Percentiles rank a stretch among this genome's conserved stretches.
These are phyloP conservation scores for Torulaspora microellipsoides DNA, from an alignment of 805 yeast species.

Conservation along the genomic window DNA sequence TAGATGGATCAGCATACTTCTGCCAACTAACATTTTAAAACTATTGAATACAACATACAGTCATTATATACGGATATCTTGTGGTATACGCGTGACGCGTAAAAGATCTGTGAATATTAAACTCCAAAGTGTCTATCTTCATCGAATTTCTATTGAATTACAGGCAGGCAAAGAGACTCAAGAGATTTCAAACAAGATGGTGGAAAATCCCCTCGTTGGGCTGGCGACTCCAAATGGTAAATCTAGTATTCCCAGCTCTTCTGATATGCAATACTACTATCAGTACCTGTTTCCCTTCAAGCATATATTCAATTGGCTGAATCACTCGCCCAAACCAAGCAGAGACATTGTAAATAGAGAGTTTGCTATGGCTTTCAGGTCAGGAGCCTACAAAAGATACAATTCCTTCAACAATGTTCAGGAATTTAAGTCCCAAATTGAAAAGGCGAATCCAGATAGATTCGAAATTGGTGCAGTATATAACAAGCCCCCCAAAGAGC, in stretches of 20 bases:
- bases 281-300: slow-evolving; percentile 70
- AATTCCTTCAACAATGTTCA: slow-evolving; percentile 63
- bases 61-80: no score
- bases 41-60: no score
- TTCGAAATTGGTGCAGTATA: slow-evolving; percentile 95
- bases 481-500: slow-evolving; percentile 78
- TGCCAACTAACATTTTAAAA: no score
- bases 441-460: slow-evolving; percentile 73
- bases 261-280: slow-evolving; percentile 72
- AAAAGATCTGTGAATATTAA: no score
- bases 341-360: slow-evolving; percentile 84
- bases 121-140: no score
- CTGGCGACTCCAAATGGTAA: background rate
- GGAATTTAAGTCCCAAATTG: slow-evolving; percentile 75
- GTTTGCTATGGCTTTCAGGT: slow-evolving; percentile 83
- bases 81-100: no score
- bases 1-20: no score
- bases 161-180: no score
- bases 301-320: slow-evolving; percentile 80
- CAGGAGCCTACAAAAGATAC: slow-evolving; percentile 88
- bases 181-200: background rate
- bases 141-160: no score
- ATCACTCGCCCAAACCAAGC: slow-evolving; percentile 73
- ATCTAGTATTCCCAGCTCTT: slow-evolving; percentile 31
- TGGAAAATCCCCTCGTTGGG: background rate